Evolutionary conservation across 2,329 filamentous ascomycete species (phyloP), one percentile per base, ranked within the genome.

Genomic region (Trichoderma breve): DNA sequence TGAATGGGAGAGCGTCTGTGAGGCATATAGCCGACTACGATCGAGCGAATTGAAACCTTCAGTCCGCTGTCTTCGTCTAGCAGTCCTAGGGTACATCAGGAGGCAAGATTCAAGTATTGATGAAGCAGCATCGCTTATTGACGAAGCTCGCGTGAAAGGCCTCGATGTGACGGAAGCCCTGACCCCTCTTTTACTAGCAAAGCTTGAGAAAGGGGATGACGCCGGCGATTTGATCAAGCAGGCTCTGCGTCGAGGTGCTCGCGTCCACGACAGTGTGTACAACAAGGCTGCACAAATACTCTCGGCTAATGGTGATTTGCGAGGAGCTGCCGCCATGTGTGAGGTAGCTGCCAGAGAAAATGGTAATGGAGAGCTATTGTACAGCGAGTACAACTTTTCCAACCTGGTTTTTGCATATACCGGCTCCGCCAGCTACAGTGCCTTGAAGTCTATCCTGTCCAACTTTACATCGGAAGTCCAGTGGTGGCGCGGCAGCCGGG

Each of bases 31-130:
- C 65, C 76, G 76, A 30, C 82, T 82, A 0, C 58, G 80, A 1
- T 74, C 73, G 11, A 76, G 74, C 5, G 80, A 82, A 21, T 78
- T 85, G 75, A 77, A 78, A 1, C 80, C 80, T 72, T 83, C 81
- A 32, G 75, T 76, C 3, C 80, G 82, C 28, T 86, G 83, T 68
- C 79, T 88, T 15, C 82, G 83, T n/a, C 78, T 87, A 6, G 86
- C 84, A 9, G 82, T 88, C 9, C 75, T 82, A 11, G 84, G 85
- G 2, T 79, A 82, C 15, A 75, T 88, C 65, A 77, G 77, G 18
- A 60, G 76, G 18, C 77, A 81, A 47, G 76, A 76, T 4, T 71
- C 76, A 3, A 75, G 77, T 57, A 72, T 80, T 62, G 71, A 76
- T 61, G 61, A 75, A 24, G 84, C 86, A 1, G 77, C 81, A 21